Evolutionary conservation across 129 eudicot species (phyloP).

Genomic region (Pittosporum tobira): DNA sequence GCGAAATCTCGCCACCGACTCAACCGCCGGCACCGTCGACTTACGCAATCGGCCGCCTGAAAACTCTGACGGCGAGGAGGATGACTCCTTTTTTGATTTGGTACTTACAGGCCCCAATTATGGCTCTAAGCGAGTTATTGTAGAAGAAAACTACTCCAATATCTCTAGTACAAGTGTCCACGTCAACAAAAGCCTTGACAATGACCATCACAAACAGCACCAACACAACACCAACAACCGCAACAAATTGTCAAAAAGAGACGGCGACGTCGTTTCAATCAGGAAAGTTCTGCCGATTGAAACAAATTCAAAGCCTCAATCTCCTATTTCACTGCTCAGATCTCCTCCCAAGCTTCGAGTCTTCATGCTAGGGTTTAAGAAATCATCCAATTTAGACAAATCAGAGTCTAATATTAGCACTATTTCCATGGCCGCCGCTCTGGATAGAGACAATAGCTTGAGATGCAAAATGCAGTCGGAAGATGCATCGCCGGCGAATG

Average conservation of each 20-base stretch:
- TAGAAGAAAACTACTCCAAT: not conserved
- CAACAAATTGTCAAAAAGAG: slow-evolving; percentile 11
- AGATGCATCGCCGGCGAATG: slow-evolving; percentile 5
- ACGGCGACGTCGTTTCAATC: slow-evolving; percentile 17
- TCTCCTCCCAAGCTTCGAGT: slow-evolving; percentile 35
- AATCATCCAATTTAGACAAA: slow-evolving; percentile 21
- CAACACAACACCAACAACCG: not conserved
- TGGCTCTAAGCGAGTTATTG: not conserved
- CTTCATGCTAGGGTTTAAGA: slow-evolving; percentile 40
- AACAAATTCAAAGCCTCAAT: slow-evolving; percentile 31
- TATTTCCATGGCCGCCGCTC: slow-evolving; percentile 13
- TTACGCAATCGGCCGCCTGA: slow-evolving; percentile 10
- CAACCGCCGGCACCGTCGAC: slow-evolving; percentile 13
- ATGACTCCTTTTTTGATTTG: slow-evolving; percentile 75
- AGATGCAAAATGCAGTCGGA: slow-evolving; percentile 31
- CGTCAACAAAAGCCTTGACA: slow-evolving; percentile 9
- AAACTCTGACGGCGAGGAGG: slow-evolving; percentile 33
- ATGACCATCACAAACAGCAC: not conserved
- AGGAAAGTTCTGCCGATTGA: slow-evolving; percentile 11
- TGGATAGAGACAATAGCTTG: slow-evolving; percentile 51
- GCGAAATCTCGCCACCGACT: slow-evolving; percentile 28
- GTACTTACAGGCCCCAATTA: slow-evolving; percentile 26
- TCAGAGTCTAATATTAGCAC: slow-evolving; percentile 4
- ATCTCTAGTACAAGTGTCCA: not conserved
- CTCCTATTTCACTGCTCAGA: slow-evolving; percentile 35